Evolutionary conservation across 192 early-diverging fungal species (phyloP).

Genomic region (Podila epicladia): DNA sequence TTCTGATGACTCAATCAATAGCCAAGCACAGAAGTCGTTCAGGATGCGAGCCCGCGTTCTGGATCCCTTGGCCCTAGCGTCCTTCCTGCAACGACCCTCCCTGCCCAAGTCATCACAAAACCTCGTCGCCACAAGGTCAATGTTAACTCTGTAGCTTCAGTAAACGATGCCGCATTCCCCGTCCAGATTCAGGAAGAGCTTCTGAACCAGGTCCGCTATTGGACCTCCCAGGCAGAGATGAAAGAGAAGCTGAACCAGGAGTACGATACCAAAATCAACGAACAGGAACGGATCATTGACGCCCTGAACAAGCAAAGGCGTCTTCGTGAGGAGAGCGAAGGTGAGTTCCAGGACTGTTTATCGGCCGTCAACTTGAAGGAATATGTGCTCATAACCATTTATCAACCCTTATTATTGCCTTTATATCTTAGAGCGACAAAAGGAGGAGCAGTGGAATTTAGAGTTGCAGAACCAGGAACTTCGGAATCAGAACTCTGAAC

Average conservation of each 20-base stretch:
- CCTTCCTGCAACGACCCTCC: constrained; percentile 23
- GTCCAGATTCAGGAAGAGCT: constrained; percentile 48
- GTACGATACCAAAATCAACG: constrained; percentile 61
- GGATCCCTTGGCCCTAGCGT: constrained; percentile 22
- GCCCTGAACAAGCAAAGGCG: constrained; percentile 58
- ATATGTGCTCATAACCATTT: neutral
- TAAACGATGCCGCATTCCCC: constrained; percentile 36
- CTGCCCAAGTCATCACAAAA: constrained; percentile 33
- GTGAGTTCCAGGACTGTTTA: constrained; percentile 26
- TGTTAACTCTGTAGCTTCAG: constrained; percentile 16
- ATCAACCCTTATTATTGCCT: neutral
- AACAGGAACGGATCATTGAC: constrained; percentile 62
- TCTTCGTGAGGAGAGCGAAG: constrained; percentile 65
- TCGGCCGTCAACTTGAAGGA: too few relatives aligned
- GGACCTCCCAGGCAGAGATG: constrained; percentile 46
- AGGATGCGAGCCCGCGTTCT: constrained; percentile 12
- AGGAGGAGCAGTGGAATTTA: constrained; percentile 66
- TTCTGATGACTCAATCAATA: neutral
- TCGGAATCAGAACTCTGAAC: constrained; percentile 51
- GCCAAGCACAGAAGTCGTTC: neutral
- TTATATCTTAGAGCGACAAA: constrained; percentile 56
- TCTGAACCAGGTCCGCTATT: constrained; percentile 47
- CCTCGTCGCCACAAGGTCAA: constrained; percentile 44
- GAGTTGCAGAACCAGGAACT: constrained; percentile 62
- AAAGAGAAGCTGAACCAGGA: constrained; percentile 50